A percentile compares a stretch with the other conserved stretches of the same genome.
Evolutionary conservation across 441 rosid genomes (phyloP).

Genomic region (Erodium moschatum): DNA sequence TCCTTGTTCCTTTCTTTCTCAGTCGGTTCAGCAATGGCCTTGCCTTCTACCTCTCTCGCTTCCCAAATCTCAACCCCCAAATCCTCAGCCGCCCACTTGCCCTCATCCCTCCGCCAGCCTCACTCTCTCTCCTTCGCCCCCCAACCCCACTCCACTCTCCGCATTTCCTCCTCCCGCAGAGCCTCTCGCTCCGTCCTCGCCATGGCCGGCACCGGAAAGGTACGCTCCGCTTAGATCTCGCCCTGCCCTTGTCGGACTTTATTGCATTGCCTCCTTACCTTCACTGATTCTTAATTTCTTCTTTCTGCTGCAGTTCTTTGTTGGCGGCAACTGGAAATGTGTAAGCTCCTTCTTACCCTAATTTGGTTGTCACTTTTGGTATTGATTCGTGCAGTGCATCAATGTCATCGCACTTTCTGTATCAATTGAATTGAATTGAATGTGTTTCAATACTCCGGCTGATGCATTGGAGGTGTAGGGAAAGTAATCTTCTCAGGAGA

Average conservation of each 20-base stretch:
- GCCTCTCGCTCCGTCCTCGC: slow-evolving; percentile 51
- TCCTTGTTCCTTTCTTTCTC: background rate
- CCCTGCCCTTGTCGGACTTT: too few relatives aligned
- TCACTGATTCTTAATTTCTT: slow-evolving; percentile 10
- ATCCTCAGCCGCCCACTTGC: slow-evolving; percentile 23
- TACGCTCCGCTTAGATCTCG: too few relatives aligned
- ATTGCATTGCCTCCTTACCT: background rate
- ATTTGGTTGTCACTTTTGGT: background rate
- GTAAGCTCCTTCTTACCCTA: slow-evolving; percentile 40
- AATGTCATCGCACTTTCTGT: too few relatives aligned
- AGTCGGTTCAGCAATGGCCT: slow-evolving; percentile 34
- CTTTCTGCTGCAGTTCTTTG: slow-evolving; percentile 71
- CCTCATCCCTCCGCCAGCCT: slow-evolving; percentile 36
- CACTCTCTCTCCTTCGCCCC: slow-evolving; percentile 29
- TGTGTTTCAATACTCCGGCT: too few relatives aligned
- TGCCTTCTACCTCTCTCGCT: slow-evolving; percentile 39
- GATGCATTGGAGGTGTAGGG: too few relatives aligned
- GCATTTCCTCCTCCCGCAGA: slow-evolving; percentile 41
- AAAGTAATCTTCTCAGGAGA: too few relatives aligned
- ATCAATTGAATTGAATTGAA: too few relatives aligned
- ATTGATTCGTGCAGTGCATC: too few relatives aligned
- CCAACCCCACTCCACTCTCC: slow-evolving; percentile 39
- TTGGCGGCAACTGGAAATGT: slow-evolving; percentile 98
- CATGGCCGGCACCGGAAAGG: slow-evolving; percentile 94
- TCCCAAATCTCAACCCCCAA: slow-evolving; percentile 30